Evolutionary conservation across 1,139 yeast genomes (phyloP).

Genomic region (Yamadazyma mexicana): DNA sequence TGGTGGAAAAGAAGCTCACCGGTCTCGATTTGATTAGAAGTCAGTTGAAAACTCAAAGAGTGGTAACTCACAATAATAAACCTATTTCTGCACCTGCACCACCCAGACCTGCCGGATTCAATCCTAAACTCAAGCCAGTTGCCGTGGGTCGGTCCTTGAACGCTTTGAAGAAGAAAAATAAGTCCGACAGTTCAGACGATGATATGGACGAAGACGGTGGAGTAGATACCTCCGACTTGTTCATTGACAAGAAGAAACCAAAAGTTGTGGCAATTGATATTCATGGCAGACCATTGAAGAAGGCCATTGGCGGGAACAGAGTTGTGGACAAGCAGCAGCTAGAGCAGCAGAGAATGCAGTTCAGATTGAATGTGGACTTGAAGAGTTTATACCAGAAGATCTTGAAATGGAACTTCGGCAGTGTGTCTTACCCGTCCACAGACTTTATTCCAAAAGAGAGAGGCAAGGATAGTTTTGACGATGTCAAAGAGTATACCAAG

Average conservation of each 20-base stretch:
- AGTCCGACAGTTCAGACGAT: constrained; percentile 36
- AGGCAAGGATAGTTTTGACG: constrained; percentile 47
- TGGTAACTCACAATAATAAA: constrained; percentile 10
- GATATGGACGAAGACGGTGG: constrained; percentile 33
- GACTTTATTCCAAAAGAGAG: constrained; percentile 34
- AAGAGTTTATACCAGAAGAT: constrained; percentile 72
- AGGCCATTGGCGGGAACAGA: constrained; percentile 15
- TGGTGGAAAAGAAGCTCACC: constrained; percentile 31
- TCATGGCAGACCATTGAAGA: constrained; percentile 33
- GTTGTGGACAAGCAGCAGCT: constrained; percentile 44
- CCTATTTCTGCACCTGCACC: constrained; percentile 51
- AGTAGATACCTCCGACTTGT: constrained; percentile 43
- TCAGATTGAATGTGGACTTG: constrained; percentile 74
- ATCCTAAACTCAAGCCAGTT: constrained; percentile 35
- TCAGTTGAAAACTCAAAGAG: constrained; percentile 31
- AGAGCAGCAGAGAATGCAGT: constrained; percentile 78
- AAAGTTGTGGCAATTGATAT: constrained; percentile 42
- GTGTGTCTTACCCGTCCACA: constrained; percentile 57
- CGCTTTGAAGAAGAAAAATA: constrained; percentile 29
- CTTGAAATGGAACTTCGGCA: constrained; percentile 74
- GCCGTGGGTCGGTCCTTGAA: constrained; percentile 38
- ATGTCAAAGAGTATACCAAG: constrained; percentile 62
- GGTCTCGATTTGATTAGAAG: constrained; percentile 43
- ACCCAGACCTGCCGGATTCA: constrained; percentile 84
- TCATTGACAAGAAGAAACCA: constrained; percentile 34